These are phyloP conservation scores for Solanum chacoense DNA, from an alignment of 305 asterid genomes.

Conservation along the genomic window DNA sequence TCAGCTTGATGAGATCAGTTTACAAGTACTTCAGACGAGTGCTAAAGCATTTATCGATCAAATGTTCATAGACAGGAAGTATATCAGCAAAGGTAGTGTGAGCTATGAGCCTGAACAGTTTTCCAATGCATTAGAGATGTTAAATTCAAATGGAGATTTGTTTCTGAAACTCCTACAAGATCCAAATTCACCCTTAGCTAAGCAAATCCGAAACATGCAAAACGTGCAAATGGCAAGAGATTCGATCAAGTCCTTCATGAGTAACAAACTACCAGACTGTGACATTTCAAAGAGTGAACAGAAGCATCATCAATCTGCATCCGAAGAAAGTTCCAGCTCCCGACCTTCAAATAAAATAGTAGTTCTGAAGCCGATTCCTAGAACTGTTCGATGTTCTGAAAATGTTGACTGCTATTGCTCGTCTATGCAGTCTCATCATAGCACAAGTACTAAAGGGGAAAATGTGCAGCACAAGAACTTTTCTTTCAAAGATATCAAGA, in stretches of 20 bases:
- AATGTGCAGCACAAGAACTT: slow-evolving; percentile 10
- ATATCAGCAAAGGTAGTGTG: slow-evolving; percentile 4
- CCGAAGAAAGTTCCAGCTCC: slow-evolving; percentile 7
- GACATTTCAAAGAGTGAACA: neutral
- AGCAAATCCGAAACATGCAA: slow-evolving; percentile 10
- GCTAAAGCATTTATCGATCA: slow-evolving; percentile 49
- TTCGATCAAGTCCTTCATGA: slow-evolving; percentile 5
- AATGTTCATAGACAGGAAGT: slow-evolving; percentile 28
- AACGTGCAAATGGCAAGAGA: slow-evolving; percentile 10
- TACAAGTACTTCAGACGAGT: slow-evolving; percentile 32
- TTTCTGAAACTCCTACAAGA: slow-evolving; percentile 32
- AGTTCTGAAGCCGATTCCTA: slow-evolving; percentile 41
- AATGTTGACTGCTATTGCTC: slow-evolving; percentile 26
- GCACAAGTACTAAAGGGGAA: slow-evolving; percentile 6
- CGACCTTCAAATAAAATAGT: slow-evolving; percentile 38
- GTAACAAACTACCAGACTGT: slow-evolving; percentile 9
- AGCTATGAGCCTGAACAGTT: slow-evolving; percentile 29
- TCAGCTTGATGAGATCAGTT: slow-evolving; percentile 25
- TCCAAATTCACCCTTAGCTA: slow-evolving; percentile 22
- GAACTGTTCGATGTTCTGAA: slow-evolving; percentile 12
- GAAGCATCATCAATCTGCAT: slow-evolving; percentile 7
- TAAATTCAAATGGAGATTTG: slow-evolving; percentile 34
- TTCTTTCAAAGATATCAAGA: slow-evolving; percentile 21
- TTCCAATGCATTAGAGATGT: slow-evolving; percentile 44
- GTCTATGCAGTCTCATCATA: slow-evolving; percentile 12